phyloP scores from a whole-genome alignment of 768 basidiomycete species.

The Phaeolepiota aurea region DNA sequence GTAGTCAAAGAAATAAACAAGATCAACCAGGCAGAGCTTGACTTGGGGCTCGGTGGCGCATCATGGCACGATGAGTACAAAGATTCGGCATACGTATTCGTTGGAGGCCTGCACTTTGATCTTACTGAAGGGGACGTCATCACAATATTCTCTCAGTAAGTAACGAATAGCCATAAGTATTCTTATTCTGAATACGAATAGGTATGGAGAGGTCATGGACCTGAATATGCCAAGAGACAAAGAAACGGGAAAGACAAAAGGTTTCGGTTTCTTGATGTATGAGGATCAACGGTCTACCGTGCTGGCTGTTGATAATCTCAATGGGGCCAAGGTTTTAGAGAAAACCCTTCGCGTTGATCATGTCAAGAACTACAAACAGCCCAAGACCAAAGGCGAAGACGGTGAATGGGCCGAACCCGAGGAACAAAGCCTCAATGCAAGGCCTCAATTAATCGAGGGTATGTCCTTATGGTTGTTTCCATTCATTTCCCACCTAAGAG shows the following conservation, averaged over 20 bases:
- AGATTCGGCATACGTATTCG: constrained; percentile 93
- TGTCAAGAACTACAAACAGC: constrained; percentile 88
- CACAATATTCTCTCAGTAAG: constrained; percentile 95
- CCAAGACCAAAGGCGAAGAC: constrained; percentile 63
- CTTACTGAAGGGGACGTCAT: constrained; percentile 97
- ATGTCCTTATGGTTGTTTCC: constrained; percentile 4
- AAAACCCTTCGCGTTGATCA: constrained; percentile 88
- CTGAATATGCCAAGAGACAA: constrained; percentile 93
- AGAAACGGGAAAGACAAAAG: constrained; percentile 80
- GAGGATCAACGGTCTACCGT: constrained; percentile 96
- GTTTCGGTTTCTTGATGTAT: constrained; percentile 98
- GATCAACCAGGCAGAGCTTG: constrained; percentile 88
- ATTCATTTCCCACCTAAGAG: constrained; percentile 20
- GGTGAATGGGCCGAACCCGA: constrained; percentile 86
- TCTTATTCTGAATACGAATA: constrained; percentile 18
- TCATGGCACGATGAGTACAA: constrained; percentile 99
- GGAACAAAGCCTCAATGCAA: constrained; percentile 81
- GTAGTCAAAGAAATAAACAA: constrained; percentile 89
- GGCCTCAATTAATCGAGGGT: constrained; percentile 66
- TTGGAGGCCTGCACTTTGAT: constrained; percentile 82
- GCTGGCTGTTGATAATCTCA: constrained; percentile 97
- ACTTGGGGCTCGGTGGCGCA: constrained; percentile 58
- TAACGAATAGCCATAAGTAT: constrained; percentile 7
- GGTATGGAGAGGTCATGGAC: constrained; percentile 96
- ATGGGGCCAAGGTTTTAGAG: constrained; percentile 84